A percentile compares a stretch with the other conserved stretches of the same genome.
phyloP scores from a whole-genome alignment of 805 yeast genomes.

The Cyberlindnera suaveolens region DNA sequence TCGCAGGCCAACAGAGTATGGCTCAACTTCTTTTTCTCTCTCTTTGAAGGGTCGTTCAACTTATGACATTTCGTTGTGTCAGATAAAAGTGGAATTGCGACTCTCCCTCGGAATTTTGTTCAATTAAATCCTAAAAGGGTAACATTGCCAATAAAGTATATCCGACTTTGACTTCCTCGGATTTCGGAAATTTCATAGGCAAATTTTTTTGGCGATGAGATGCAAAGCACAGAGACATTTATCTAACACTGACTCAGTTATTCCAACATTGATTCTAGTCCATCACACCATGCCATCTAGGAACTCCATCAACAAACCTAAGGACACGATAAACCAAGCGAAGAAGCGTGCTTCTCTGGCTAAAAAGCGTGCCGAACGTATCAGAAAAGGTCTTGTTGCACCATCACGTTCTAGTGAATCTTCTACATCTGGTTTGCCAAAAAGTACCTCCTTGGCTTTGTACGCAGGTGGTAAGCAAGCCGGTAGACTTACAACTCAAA shows the following conservation, averaged over 20 bases:
- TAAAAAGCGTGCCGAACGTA: slow-evolving; percentile 50
- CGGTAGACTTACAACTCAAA: slow-evolving; percentile 40
- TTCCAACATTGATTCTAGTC: no score
- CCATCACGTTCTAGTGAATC: slow-evolving; percentile 42
- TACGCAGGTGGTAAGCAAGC: slow-evolving; percentile 27
- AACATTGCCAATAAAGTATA: no score
- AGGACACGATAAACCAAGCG: slow-evolving; percentile 45
- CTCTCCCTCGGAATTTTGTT: no score
- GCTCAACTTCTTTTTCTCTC: not conserved
- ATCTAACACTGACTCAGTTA: not conserved
- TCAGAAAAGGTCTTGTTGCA: slow-evolving; percentile 31
- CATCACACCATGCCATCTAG: slow-evolving; percentile 60
- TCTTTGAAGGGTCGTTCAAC: no score
- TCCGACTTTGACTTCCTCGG: no score
- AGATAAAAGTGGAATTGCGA: no score
- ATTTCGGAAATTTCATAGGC: no score
- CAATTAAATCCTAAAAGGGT: no score
- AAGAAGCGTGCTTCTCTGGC: slow-evolving; percentile 45
- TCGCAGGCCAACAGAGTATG: not conserved
- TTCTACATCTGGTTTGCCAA: slow-evolving; percentile 34
- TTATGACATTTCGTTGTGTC: no score
- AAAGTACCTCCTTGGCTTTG: slow-evolving; percentile 37
- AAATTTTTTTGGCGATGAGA: not conserved
- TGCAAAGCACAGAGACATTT: not conserved
- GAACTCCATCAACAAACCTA: slow-evolving; percentile 79